Conservation (phyloP, 345 rosid genomes). For the Anacardium occidentale region DNA sequence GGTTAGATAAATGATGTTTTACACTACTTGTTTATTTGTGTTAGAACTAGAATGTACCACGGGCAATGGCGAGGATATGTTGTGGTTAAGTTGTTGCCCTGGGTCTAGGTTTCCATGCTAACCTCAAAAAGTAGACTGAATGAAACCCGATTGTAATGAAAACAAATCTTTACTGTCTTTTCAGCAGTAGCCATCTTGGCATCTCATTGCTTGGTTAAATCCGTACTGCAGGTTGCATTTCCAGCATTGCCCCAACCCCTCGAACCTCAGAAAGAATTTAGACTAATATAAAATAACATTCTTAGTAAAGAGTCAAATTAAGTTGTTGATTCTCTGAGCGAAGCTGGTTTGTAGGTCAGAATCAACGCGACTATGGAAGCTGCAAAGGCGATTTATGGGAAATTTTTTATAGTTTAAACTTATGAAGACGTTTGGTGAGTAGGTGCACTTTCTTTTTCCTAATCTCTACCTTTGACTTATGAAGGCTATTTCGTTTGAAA, state of each 20-base stretch:
- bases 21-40: slow-evolving; percentile 35
- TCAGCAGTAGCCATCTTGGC: background rate
- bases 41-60: slow-evolving; percentile 40
- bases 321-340: background rate
- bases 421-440: slow-evolving; percentile 17
- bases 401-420: background rate
- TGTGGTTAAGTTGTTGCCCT: slow-evolving; percentile 50
- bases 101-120: slow-evolving; percentile 39
- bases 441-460: slow-evolving; percentile 11
- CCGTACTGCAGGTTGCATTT: slow-evolving; percentile 4
- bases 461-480: background rate
- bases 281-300: background rate
- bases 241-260: background rate
- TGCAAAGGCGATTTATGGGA: background rate
- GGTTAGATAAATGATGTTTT: slow-evolving; percentile 43
- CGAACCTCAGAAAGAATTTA: background rate
- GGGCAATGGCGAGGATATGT: slow-evolving; percentile 46
- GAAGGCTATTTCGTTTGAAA: background rate
- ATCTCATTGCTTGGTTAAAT: background rate
- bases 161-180: slow-evolving; percentile 8
- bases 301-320: background rate
- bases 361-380: background rate
- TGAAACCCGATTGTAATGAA: slow-evolving; percentile 31
- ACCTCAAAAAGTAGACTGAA: slow-evolving; percentile 27
- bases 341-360: slow-evolving; percentile 4